Evolutionary conservation across 257 asterid species (phyloP), one percentile per base, ranked within the genome.

Genomic region (Osmanthus fragrans): DNA sequence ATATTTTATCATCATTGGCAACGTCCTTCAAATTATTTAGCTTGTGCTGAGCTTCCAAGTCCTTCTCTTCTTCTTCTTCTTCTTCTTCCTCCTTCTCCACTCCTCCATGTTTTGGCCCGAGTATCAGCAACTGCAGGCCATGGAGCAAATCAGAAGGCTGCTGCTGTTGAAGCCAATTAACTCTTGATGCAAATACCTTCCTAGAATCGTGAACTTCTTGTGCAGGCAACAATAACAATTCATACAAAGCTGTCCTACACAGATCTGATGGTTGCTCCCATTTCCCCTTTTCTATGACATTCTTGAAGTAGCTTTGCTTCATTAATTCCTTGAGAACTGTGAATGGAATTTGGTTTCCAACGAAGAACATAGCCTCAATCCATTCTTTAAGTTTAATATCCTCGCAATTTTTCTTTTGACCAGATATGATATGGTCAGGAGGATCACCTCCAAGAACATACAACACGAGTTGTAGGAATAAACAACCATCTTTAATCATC

Each of bases 71-170:
- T 4, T 25, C 23, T 23, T 77, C 74, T 7, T n/a, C n/a, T n/a
- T n/a, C n/a, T n/a, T n/a, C n/a, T n/a, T n/a, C n/a, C n/a, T 65
- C 63, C 47, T 69, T 63, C 10, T 45, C 54, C 4, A 12, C 19
- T 76, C 42, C 72, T n/a, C 11, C 56, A 5, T 4, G 2, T 40
- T 70, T 54, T n/a, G 54, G 70, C 9, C 84, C 87, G 1, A 80
- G 34, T 18, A 83, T 9, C 7, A 68, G 40, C 49, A 34, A 25
- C 0, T 80, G 84, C 27, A 80, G 79, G 30, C 77, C 82, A 5
- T 80, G 84, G 51, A 83, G 76, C 75, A 83, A 29, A 70, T 83
- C 87, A 60, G 27, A 33, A 37, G 77, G 76, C 51, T 67, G 47
- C 30, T 70, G 60, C 79, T 65, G 25, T 15, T 18, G 71, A 40